Percentiles rank a stretch among this genome's conserved stretches.
Evolutionary conservation across 768 basidiomycete genomes (phyloP).

Genomic region (Tulasnella sp.): DNA sequence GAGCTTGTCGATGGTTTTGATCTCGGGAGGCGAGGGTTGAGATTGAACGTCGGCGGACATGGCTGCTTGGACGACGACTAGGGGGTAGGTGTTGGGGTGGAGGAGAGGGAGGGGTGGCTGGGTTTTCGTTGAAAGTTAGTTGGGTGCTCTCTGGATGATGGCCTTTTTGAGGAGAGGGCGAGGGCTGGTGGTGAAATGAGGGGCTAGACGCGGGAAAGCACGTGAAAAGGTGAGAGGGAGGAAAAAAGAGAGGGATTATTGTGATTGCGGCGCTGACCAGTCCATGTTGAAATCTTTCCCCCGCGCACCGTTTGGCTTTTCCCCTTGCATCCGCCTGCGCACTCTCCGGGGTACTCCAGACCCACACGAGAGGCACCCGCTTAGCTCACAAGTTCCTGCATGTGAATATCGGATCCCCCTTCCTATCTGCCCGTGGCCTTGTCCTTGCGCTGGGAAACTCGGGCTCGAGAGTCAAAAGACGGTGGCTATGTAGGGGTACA

Average conservation of each 20-base stretch:
- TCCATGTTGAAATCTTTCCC: not conserved
- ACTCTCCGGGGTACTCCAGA: not conserved
- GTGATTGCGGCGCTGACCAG: not conserved
- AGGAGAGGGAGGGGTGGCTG: not conserved
- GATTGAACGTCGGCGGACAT: slow-evolving; percentile 34
- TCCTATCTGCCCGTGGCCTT: not conserved
- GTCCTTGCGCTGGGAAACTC: not conserved
- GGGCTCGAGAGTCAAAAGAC: not conserved
- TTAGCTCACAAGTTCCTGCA: not conserved
- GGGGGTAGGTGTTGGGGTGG: not conserved
- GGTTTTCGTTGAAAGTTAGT: not conserved
- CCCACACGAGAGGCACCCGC: not conserved
- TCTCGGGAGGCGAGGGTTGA: slow-evolving; percentile 49
- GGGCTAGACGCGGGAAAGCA: slow-evolving; percentile 17
- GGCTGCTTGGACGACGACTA: not conserved
- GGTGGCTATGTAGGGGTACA: not conserved
- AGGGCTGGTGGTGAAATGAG: slow-evolving; percentile 13
- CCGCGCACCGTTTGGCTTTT: not conserved
- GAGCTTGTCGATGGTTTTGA: slow-evolving; percentile 66
- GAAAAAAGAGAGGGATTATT: not conserved
- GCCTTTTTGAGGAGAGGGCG: slow-evolving; percentile 15
- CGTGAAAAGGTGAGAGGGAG: not conserved
- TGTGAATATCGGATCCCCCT: slow-evolving; percentile 9
- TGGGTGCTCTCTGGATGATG: not conserved
- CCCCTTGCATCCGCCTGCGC: not conserved